phyloP scores from a whole-genome alignment of 1,284 basidiomycete genomes.

The Ceratobasidium papillatum region DNA sequence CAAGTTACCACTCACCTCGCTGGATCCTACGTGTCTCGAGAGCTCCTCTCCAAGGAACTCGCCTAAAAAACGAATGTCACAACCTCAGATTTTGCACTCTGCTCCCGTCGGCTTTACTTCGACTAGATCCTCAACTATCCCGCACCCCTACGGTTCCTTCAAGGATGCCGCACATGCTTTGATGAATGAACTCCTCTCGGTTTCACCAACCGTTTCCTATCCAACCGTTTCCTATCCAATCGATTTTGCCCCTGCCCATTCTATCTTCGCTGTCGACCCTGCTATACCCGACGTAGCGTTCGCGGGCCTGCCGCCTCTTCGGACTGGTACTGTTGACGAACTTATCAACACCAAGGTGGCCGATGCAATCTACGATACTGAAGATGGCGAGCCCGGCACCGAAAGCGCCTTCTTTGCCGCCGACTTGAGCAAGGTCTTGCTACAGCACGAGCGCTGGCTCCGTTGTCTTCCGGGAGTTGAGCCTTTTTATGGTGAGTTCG shows the following conservation, averaged over 20 bases:
- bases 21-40: conserved; percentile 28
- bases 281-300: conserved; percentile 61
- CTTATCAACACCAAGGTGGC: conserved; percentile 78
- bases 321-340: conserved; percentile 71
- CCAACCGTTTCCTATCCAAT: conserved; percentile 31
- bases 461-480: conserved; percentile 83
- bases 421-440: conserved; percentile 89
- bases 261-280: conserved; percentile 53
- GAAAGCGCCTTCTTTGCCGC: conserved; percentile 98
- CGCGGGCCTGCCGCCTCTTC: conserved; percentile 69
- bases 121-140: conserved; percentile 38
- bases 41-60: conserved; percentile 38
- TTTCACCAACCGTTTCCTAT: conserved; percentile 37
- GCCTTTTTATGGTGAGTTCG: conserved; percentile 84
- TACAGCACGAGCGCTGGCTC: conserved; percentile 88
- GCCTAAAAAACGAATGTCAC: conserved; percentile 60
- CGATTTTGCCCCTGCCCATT: conserved; percentile 48
- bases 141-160: conserved; percentile 46
- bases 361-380: conserved; percentile 57
- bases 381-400: conserved; percentile 67
- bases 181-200: conserved; percentile 41
- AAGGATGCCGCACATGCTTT: conserved; percentile 15
- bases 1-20: conserved; percentile 22
- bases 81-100: conserved; percentile 61
- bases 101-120: conserved; percentile 59